Evolutionary conservation across 2,329 filamentous ascomycete species (phyloP), one percentile per base, ranked within the genome.

Genomic region (Myriosclerotinia scirpicola): DNA sequence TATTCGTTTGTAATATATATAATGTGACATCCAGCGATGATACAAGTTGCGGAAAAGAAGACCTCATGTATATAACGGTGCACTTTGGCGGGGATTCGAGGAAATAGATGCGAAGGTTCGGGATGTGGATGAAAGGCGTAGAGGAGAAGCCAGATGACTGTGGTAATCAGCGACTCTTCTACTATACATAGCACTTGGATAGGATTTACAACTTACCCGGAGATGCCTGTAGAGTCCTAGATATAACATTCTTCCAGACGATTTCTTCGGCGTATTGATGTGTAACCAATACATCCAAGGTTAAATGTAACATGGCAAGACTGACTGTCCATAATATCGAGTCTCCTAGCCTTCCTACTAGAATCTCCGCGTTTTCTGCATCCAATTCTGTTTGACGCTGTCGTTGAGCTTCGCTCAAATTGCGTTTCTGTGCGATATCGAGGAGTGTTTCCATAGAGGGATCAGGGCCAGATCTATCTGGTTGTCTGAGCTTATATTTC

Each of bases 1-100:
- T 88, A 86, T 40, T 82, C 84, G 74, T 97, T 98, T 36, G 90
- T 92, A 64, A 93, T 87, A 71, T 91, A 82, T 59, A 98, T 88
- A 69, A 97, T 81, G 77, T 92, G 93, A 78, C 88, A 91, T 1
- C 95, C 95, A 0, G 86, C 81, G 12, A 75, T 77, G 9, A 89
- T 78, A 70, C 89, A 87, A 34, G 83, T 80, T 20, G 74, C 75
- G 68, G 92, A 84, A 80, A 94, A 95, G 63, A 91, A 77, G 20
- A 78, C 67, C 71, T 89, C 86, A 50, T 84, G 83, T 44, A 85
- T 74, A n/a, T 76, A 73, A 7, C 78, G 72, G 66, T 87, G 84
- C 67, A 79, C 81, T 50, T 76, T 77, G 8, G 71, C 67, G 2
- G 85, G 80, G 1, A 88, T 75, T 26, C 80, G 77, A 8, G 84